Percentiles rank a stretch among this genome's conserved stretches.
Evolutionary conservation across 2,329 filamentous ascomycete species (phyloP).

Genomic region (Colletotrichum noveboracense): DNA sequence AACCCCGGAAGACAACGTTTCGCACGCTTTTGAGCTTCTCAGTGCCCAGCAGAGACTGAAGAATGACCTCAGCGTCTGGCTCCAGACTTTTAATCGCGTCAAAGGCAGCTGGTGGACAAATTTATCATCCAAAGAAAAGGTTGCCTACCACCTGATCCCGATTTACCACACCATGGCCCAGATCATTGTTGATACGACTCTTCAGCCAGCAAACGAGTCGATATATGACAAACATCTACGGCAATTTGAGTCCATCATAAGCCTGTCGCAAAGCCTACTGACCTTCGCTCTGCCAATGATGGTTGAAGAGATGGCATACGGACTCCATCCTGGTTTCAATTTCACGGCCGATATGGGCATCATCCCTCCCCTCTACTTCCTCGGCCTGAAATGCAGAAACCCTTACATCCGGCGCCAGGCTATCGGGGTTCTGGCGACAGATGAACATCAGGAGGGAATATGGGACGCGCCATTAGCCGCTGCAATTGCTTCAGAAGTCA

Average conservation of each 20-base stretch:
- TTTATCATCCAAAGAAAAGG: slow-evolving; percentile 19
- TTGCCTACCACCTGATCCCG: slow-evolving; percentile 30
- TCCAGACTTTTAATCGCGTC: slow-evolving; percentile 29
- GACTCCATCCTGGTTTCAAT: not conserved
- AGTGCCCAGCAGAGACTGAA: not conserved
- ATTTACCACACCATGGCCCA: slow-evolving; percentile 46
- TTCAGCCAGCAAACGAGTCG: slow-evolving; percentile 34
- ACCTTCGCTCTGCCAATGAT: not conserved
- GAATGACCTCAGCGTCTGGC: slow-evolving; percentile 24
- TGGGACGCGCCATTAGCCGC: slow-evolving; percentile 42
- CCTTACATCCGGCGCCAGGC: slow-evolving; percentile 44
- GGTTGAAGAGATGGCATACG: slow-evolving; percentile 15
- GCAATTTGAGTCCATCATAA: slow-evolving; percentile 37
- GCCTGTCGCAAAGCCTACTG: not conserved
- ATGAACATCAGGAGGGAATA: slow-evolving; percentile 42
- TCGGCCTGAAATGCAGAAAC: slow-evolving; percentile 51
- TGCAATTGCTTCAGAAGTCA: slow-evolving; percentile 37
- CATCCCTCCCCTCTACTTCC: slow-evolving; percentile 49
- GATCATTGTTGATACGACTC: slow-evolving; percentile 45
- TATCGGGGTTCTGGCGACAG: slow-evolving; percentile 32
- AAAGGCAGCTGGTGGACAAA: slow-evolving; percentile 1
- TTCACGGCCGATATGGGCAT: slow-evolving; percentile 48
- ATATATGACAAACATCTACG: slow-evolving; percentile 39
- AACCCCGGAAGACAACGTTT: not conserved
- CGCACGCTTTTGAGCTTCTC: not conserved